These are phyloP conservation scores for Cryptococcus sp. DNA, from an alignment of 1,284 basidiomycete genomes.

Conservation along the genomic window DNA sequence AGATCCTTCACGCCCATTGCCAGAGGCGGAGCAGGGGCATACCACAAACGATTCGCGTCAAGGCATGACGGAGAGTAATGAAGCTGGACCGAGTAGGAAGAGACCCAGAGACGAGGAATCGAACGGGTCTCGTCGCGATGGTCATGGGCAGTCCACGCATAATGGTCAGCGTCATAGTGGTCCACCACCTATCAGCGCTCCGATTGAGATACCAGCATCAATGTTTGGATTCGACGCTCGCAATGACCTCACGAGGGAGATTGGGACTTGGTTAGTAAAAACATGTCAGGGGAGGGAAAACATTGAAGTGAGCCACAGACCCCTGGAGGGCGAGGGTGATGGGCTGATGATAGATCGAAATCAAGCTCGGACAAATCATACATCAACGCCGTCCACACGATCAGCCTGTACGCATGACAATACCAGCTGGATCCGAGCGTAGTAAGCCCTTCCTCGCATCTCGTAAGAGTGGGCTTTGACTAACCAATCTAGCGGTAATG, in stretches of 20 bases:
- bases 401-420: conserved; percentile 51
- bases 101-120: conserved; percentile 18
- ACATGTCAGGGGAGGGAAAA: conserved; percentile 44
- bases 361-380: conserved; percentile 78
- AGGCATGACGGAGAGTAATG: conserved; percentile 5
- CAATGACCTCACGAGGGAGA: conserved; percentile 86
- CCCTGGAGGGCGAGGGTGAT: too few relatives aligned
- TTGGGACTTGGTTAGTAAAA: conserved; percentile 77
- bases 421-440: conserved; percentile 77
- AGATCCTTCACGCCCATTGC: not conserved
- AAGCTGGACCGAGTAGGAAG: conserved; percentile 26
- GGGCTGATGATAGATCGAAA: conserved; percentile 67
- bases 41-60: too few relatives aligned
- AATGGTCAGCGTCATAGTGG: too few relatives aligned
- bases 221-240: conserved; percentile 89
- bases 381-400: conserved; percentile 49
- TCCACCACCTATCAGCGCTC: too few relatives aligned
- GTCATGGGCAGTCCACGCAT: not conserved
- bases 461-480: too few relatives aligned
- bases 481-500: too few relatives aligned
- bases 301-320: conserved; percentile 51
- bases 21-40: not conserved
- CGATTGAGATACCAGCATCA: conserved; percentile 73
- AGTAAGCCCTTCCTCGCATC: too few relatives aligned
- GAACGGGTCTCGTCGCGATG: not conserved